A percentile compares a stretch with the other conserved stretches of the same genome.
phyloP scores from a whole-genome alignment of 352 stramenopile species.

The Globisporangium canariense region DNA sequence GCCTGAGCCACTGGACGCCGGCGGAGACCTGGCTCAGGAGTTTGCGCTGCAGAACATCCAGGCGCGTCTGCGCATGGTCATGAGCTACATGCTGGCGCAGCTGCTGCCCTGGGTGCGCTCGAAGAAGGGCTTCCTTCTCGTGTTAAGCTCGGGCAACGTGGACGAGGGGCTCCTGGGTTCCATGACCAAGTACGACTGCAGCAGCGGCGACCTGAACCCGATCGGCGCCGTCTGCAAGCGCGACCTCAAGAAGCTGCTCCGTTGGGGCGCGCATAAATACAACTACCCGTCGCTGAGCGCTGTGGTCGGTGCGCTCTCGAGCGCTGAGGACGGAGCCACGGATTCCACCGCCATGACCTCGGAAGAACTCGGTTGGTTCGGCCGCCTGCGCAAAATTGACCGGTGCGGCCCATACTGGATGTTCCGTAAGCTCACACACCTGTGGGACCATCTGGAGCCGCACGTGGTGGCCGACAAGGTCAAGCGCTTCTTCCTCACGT shows the following conservation, averaged over 20 bases:
- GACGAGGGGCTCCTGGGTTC: conserved; percentile 98
- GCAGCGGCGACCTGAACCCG: conserved; percentile 97
- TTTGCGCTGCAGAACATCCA: conserved; percentile 99
- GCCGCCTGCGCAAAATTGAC: conserved; percentile 94
- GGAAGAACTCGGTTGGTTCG: conserved; percentile 96
- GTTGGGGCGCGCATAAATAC: conserved; percentile 90
- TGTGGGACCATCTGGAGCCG: conserved; percentile 89
- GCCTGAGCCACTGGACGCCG: conserved; percentile 85
- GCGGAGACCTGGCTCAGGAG: conserved; percentile 93
- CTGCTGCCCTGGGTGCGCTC: conserved; percentile 97
- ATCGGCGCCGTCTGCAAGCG: conserved; percentile 96
- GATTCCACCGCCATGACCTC: conserved; percentile 99
- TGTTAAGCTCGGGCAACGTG: conserved; percentile 97
- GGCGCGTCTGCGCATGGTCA: conserved; percentile 97
- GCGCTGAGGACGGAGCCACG: conserved; percentile 87
- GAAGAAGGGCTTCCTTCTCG: conserved; percentile 94
- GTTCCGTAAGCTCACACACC: conserved; percentile 84
- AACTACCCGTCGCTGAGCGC: conserved; percentile 89
- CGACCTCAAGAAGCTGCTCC: conserved; percentile 97
- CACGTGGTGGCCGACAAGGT: conserved; percentile 80
- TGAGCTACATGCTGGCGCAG: conserved; percentile 97
- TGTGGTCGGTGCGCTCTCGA: conserved; percentile 93
- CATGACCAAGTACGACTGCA: conserved; percentile 99
- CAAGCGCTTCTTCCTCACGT: conserved; percentile 98
- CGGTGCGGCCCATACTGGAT: conserved; percentile 94